Conservation (phyloP, 108 stramenopile species). For the Fragilaria crotonensis region DNA sequence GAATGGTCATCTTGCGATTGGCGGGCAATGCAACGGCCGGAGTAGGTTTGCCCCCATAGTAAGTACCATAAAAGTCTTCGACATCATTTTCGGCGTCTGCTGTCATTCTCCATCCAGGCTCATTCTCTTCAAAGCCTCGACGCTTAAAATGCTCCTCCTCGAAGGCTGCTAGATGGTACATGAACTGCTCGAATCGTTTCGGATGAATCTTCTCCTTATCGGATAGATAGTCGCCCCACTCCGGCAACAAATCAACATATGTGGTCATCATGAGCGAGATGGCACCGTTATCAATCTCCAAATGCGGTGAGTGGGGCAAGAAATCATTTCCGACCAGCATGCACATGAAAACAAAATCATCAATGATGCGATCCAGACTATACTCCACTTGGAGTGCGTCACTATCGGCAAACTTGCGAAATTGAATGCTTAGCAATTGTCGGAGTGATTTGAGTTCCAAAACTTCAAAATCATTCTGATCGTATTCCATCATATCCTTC, state of each 20-base stretch:
- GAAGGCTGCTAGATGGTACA: slow-evolving; percentile 80
- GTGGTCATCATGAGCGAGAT: slow-evolving; percentile 89
- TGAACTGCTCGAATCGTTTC: slow-evolving; percentile 84
- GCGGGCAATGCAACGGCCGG: slow-evolving; percentile 50
- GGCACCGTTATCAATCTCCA: slow-evolving; percentile 92
- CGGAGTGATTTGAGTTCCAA: slow-evolving; percentile 78
- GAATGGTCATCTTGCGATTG: slow-evolving; percentile 37
- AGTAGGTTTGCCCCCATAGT: slow-evolving; percentile 57
- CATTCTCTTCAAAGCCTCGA: slow-evolving; percentile 86
- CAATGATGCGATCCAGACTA: slow-evolving; percentile 85
- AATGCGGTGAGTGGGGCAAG: slow-evolving; percentile 89
- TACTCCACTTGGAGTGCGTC: slow-evolving; percentile 38
- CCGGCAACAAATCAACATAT: slow-evolving; percentile 81
- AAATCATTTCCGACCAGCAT: slow-evolving; percentile 99
- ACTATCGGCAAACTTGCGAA: slow-evolving; percentile 66
- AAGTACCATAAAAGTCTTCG: slow-evolving; percentile 73
- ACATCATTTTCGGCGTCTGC: slow-evolving; percentile 62
- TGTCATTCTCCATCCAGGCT: slow-evolving; percentile 75
- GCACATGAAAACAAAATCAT: slow-evolving; percentile 98
- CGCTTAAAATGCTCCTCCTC: slow-evolving; percentile 92
- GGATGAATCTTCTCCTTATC: slow-evolving; percentile 88
- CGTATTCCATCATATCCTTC: slow-evolving; percentile 93
- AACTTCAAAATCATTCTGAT: slow-evolving; percentile 90
- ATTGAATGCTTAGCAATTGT: slow-evolving; percentile 88
- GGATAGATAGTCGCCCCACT: slow-evolving; percentile 91